These are phyloP conservation scores for Ruellia speciosa DNA, from an alignment of 305 asterid species.

Conservation along the genomic window DNA sequence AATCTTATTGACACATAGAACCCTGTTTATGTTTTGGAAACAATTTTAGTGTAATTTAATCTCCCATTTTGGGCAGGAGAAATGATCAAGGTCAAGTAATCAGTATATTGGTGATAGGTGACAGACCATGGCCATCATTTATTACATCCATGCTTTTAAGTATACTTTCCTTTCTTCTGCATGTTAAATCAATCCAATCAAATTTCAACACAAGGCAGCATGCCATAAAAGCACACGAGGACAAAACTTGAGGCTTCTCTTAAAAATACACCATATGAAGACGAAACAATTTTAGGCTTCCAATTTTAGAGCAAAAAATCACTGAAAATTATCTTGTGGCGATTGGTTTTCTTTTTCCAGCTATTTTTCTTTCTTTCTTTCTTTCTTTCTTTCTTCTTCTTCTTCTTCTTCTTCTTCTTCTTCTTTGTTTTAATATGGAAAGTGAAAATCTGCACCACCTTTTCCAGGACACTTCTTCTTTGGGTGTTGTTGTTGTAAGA, in stretches of 20 bases:
- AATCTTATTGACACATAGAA: background rate
- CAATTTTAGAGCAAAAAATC: no score
- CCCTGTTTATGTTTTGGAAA: background rate
- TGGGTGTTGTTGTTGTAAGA: conserved; percentile 62
- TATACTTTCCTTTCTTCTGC: conserved; percentile 5
- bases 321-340: no score
- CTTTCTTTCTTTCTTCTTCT: background rate
- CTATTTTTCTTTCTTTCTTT: no score
- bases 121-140: background rate
- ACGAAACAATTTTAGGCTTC: no score
- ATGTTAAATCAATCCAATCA: conserved; percentile 9
- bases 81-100: background rate
- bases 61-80: background rate
- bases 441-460: conserved; percentile 23
- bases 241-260: background rate
- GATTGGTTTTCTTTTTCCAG: no score
- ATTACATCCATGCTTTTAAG: background rate
- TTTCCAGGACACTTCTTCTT: conserved; percentile 81
- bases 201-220: background rate
- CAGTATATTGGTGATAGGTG: background rate
- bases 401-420: no score
- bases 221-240: background rate
- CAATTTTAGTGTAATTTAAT: conserved; percentile 2
- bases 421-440: conserved; percentile 2
- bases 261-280: background rate